Evolutionary conservation across 2,329 filamentous ascomycete genomes (phyloP), one percentile per base, ranked within the genome.

Genomic region (Botrytis hyacinthi): DNA sequence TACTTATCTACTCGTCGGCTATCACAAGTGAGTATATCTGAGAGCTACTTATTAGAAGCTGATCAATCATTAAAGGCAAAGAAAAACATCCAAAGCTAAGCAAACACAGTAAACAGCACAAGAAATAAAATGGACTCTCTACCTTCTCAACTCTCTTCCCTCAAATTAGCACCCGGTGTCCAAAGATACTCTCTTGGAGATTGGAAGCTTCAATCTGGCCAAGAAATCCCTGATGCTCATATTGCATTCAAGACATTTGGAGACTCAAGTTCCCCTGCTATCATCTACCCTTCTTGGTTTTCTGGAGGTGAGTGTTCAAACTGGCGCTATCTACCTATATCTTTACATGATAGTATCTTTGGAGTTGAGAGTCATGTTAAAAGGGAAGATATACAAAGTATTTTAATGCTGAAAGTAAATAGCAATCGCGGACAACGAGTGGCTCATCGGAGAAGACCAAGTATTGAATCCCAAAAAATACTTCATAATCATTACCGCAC

Each of bases 221-320:
- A 84, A n/a, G 85, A 83, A 9, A 85, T 95, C 29, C 85, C 87
- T 2, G 81, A 88, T 76, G 92, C 93, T 1, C 87, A 88, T 78
- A 89, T 95, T 71, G 91, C 92, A 26, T 95, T 93, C 85, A 94
- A 92, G 81, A 93, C 92, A 0, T 91, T 92, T 77, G 93, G 93
- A 32, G 84, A 90, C 73, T 80, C 87, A 0, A 86, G 83, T 0
- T 84, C 83, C 9, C 92, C 92, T 12, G 89, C 89, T 3, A 88
- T 95, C 73, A 87, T 95, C 75, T 95, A 95, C 79, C 93, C 92
- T 3, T 90, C 90, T 3, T 95, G 92, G 92, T 95, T 90, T 80
- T 90, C 89, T 26, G 90, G 90, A 74, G 76, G 86, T 88, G 80
- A 69, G 85, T 81, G 54, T 35, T n/a, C 26, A 20, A 37, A 18